Evolutionary conservation across 108 stramenopile genomes (phyloP).

Genomic region (Aureococcus anophagefferens): DNA sequence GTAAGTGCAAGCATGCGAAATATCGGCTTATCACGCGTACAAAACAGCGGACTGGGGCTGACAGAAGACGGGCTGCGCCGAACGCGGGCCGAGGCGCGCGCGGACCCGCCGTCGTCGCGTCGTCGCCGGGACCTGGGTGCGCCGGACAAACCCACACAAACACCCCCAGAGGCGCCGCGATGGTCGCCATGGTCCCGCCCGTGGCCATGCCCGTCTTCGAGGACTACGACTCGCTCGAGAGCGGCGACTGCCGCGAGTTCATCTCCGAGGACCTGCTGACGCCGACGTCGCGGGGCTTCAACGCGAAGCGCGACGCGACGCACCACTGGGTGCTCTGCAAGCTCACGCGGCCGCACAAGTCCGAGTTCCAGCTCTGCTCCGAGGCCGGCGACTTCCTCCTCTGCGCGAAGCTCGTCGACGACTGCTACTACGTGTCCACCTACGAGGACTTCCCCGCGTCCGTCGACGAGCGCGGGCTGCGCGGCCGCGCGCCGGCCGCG

Average conservation of each 20-base stretch:
- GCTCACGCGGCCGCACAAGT: background rate
- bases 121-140: too few species aligned
- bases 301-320: too few species aligned
- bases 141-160: too few species aligned
- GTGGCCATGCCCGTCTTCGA: background rate
- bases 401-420: constrained; percentile 2
- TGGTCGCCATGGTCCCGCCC: too few species aligned
- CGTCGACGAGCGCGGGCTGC: background rate
- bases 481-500: background rate
- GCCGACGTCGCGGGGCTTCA: background rate
- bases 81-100: too few species aligned
- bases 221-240: background rate
- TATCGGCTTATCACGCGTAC: too few species aligned
- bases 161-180: too few species aligned
- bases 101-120: too few species aligned
- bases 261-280: background rate
- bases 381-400: constrained; percentile 4
- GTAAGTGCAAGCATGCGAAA: too few species aligned
- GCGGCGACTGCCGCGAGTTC: background rate
- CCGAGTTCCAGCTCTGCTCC: background rate
- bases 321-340: background rate
- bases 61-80: too few species aligned
- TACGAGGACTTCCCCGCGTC: constrained; percentile 6
- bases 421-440: constrained; percentile 3
- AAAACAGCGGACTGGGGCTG: too few species aligned